Percentiles rank a stretch among this genome's conserved stretches.
These are phyloP conservation scores for Rachicladosporium sp. DNA, from an alignment of 2,329 filamentous ascomycete genomes.

Conservation along the genomic window DNA sequence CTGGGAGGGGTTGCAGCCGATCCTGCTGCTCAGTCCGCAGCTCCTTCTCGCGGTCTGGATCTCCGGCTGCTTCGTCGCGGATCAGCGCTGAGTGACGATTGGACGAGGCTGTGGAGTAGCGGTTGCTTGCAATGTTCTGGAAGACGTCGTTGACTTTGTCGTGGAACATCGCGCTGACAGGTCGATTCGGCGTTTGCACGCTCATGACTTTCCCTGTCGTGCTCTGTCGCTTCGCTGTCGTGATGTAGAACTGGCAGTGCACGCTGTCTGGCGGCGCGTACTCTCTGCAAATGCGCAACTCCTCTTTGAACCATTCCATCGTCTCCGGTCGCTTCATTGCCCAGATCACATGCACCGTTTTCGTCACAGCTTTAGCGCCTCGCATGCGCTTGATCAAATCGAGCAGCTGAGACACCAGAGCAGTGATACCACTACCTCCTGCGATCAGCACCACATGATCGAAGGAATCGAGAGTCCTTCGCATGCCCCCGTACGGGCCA, in stretches of 20 bases:
- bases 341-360: constrained; percentile 87
- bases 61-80: constrained; percentile 65
- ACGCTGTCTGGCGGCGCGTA: constrained; percentile 78
- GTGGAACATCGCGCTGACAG: constrained; percentile 64
- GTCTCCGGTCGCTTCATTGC: constrained; percentile 79
- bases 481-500: constrained; percentile 91
- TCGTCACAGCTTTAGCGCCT: constrained; percentile 85
- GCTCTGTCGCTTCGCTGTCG: constrained; percentile 51
- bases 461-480: constrained; percentile 76
- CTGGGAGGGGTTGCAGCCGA: constrained; percentile 67
- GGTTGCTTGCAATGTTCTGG: constrained; percentile 70
- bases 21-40: constrained; percentile 75
- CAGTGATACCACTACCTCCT: constrained; percentile 88
- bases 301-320: constrained; percentile 96
- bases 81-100: constrained; percentile 71
- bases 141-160: constrained; percentile 82
- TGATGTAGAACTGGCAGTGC: constrained; percentile 91
- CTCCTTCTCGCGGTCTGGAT: constrained; percentile 66
- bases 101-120: constrained; percentile 30
- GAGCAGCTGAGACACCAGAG: constrained; percentile 78
- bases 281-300: constrained; percentile 82
- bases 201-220: constrained; percentile 38
- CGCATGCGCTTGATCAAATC: constrained; percentile 95
- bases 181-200: constrained; percentile 40
- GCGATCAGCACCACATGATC: constrained; percentile 89